These are phyloP conservation scores for Pichia gijzeniarum DNA, from an alignment of 805 yeast genomes.

Conservation along the genomic window DNA sequence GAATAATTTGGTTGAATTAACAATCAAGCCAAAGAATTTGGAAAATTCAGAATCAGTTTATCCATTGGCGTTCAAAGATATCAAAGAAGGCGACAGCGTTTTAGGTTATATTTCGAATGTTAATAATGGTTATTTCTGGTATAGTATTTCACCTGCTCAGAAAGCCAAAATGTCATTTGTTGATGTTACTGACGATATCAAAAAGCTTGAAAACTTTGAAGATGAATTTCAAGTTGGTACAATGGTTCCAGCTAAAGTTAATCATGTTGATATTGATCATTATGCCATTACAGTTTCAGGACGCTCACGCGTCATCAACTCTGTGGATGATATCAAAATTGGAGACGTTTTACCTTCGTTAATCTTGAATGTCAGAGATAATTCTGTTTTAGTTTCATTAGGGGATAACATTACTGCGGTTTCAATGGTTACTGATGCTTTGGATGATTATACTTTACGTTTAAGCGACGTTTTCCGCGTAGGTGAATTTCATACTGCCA, in stretches of 20 bases:
- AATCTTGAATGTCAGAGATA: conserved; percentile 50
- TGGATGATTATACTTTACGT: conserved; percentile 55
- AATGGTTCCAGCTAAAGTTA: conserved; percentile 55
- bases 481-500: conserved; percentile 53
- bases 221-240: conserved; percentile 65
- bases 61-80: conserved; percentile 28
- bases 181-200: conserved; percentile 54
- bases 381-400: conserved; percentile 60
- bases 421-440: conserved; percentile 70
- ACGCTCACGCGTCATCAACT: conserved; percentile 35
- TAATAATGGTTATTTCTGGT: conserved; percentile 57
- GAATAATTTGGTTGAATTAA: conserved; percentile 57
- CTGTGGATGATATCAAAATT: conserved; percentile 44
- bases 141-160: conserved; percentile 59
- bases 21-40: conserved; percentile 20
- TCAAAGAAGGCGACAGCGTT: conserved; percentile 44
- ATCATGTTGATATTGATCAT: conserved; percentile 46
- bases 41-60: conserved; percentile 39
- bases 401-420: conserved; percentile 58
- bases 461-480: conserved; percentile 42
- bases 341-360: conserved; percentile 58
- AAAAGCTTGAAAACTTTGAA: conserved; percentile 42
- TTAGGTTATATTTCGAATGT: conserved; percentile 62
- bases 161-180: conserved; percentile 61
- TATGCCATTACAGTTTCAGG: conserved; percentile 34